Base-by-base conservation (phyloP, 1,284 basidiomycete species). In the Puccinia horiana region DNA sequence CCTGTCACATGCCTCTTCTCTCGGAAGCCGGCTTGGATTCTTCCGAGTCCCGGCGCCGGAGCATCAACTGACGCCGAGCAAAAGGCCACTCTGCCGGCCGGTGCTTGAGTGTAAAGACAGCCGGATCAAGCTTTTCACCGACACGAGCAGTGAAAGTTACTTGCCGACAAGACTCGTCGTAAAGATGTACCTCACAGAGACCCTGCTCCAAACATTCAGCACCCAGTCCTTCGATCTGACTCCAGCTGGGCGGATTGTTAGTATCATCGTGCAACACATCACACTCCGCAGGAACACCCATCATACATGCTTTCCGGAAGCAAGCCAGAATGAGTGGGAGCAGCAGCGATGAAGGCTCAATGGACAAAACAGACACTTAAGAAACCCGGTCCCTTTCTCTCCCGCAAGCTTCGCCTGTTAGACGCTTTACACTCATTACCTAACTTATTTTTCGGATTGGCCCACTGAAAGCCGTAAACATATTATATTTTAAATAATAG, bases 321-420 rank as follows among this genome's bases (percentile, higher is more conserved):
- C 56, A 11, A 32, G 58, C 58, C 35, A 14, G 26, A 29, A 8
- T 29, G 65, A 37, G 20, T 1, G 29, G 16, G 23, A 23, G 42
- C 20, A 69, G 42, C 42, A 69, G 65, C 65, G 63, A 65, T 35
- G 61, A 65, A 40, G 63, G 37, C 63, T 65, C 37, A 29, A 69
- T 40, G 35, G 16, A 69, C 47, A 44, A 69, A 47, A 47, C 65
- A 47, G 65, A 42, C 40, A n/a, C 65, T 69, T 69, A 42, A 26
- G 47, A 69, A 47, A 6, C 52, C 49, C 49, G 6, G 52, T 23
- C 16, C 52, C 65, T 47, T 20, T 67, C 63, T n/a, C 2, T 69
- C 37, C 26, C 3, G 9, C 63, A 65, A 40, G 18, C 35, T 40
- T 40, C 35, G 16, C 23, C 52, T 54, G 52, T 9, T 40, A 40